Conservation (phyloP, 2,329 filamentous ascomycete genomes). For the Penicillium sp. region DNA sequence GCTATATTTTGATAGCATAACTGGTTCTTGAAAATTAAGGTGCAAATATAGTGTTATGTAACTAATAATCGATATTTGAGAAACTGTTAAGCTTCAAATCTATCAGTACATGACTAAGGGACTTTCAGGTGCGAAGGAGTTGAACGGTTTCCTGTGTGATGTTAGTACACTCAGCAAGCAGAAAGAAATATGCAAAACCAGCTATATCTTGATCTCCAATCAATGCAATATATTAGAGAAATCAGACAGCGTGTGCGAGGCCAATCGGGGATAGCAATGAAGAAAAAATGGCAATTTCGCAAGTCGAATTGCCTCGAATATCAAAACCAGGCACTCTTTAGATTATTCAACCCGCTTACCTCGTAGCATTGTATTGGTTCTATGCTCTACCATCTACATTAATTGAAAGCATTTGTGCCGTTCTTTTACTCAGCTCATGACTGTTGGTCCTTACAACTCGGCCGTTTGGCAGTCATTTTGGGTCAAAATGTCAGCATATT, state of each 20-base stretch:
- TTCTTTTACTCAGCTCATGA: neutral
- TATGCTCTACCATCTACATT: neutral
- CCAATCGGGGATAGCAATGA: neutral
- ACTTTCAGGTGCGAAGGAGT: too few species aligned
- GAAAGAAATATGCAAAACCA: too few species aligned
- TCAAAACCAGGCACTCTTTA: neutral
- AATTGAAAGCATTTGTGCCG: neutral
- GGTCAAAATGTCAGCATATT: neutral
- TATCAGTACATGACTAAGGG: too few species aligned
- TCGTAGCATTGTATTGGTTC: neutral
- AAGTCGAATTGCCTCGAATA: neutral
- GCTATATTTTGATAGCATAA: neutral
- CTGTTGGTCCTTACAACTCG: neutral
- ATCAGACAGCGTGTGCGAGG: too few species aligned
- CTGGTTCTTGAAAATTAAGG: neutral
- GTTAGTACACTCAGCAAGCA: too few species aligned
- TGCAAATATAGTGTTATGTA: neutral
- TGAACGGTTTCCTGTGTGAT: too few species aligned
- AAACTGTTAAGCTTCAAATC: too few species aligned
- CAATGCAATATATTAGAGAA: too few species aligned
- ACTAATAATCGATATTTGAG: too few species aligned
- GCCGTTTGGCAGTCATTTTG: neutral
- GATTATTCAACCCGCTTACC: neutral
- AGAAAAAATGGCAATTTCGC: neutral
- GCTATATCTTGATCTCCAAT: too few species aligned